These are phyloP conservation scores for Pyrenochaeta sp. DNA, from an alignment of 2,329 filamentous ascomycete species.

Conservation along the genomic window DNA sequence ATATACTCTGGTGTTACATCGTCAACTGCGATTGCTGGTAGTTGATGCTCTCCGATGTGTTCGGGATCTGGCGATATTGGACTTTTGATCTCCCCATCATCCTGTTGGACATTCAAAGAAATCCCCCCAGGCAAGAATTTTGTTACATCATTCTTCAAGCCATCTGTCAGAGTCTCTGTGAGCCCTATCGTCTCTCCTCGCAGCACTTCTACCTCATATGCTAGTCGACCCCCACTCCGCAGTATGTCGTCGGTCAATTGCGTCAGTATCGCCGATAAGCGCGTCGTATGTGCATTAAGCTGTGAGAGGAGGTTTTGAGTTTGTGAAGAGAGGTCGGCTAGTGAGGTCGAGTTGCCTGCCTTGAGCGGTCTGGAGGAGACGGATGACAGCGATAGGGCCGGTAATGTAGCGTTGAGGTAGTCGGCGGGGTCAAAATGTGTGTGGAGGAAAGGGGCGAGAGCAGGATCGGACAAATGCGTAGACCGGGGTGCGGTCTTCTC, in stretches of 20 bases:
- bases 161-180: conserved; percentile 78
- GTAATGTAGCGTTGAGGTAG: conserved; percentile 83
- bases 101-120: conserved; percentile 11
- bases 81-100: conserved; percentile 7
- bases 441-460: conserved; percentile 77
- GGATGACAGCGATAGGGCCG: conserved; percentile 67
- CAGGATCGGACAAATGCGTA: conserved; percentile 73
- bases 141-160: conserved; percentile 73
- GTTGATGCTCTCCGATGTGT: conserved; percentile 1
- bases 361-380: conserved; percentile 50
- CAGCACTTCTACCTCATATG: conserved; percentile 93
- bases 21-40: conserved; percentile 1
- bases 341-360: conserved; percentile 60
- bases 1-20: conserved; percentile 63
- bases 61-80: conserved; percentile 4
- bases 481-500: conserved; percentile 32
- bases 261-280: conserved; percentile 81
- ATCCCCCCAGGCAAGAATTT: conserved; percentile 70
- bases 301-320: conserved; percentile 86
- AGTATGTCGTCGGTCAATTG: conserved; percentile 95
- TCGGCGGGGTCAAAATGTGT: conserved; percentile 82
- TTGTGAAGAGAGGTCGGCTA: conserved; percentile 80
- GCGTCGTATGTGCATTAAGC: conserved; percentile 86
- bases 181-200: conserved; percentile 87
- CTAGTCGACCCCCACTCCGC: conserved; percentile 83